These are phyloP conservation scores for Pharus latifolius DNA, from an alignment of 176 grass and related monocot species.

Conservation along the genomic window DNA sequence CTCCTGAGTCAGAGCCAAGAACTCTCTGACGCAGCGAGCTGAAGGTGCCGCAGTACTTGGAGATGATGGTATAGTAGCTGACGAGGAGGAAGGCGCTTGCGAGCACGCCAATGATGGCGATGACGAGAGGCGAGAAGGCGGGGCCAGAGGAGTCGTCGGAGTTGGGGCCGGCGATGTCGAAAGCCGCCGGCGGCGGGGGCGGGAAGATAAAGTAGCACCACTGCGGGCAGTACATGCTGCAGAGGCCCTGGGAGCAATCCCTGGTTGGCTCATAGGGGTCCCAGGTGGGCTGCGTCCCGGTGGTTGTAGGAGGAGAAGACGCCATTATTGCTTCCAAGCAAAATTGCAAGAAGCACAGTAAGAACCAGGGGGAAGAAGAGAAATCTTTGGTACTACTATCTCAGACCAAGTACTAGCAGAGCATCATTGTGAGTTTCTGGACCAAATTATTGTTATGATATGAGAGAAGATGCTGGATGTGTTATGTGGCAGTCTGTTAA, in stretches of 20 bases:
- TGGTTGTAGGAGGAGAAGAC: neutral
- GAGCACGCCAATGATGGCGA: slow-evolving; percentile 95
- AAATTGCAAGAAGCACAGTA: neutral
- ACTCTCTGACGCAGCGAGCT: slow-evolving; percentile 32
- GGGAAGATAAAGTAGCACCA: slow-evolving; percentile 97
- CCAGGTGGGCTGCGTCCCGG: slow-evolving; percentile 51
- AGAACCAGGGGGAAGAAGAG: neutral
- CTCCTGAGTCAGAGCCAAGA: neutral
- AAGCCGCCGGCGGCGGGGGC: slow-evolving; percentile 56
- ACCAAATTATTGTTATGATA: slow-evolving; percentile 19
- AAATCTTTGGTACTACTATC: neutral
- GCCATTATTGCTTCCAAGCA: slow-evolving; percentile 38
- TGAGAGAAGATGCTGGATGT: neutral
- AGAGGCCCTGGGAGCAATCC: slow-evolving; percentile 91
- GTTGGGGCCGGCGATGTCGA: slow-evolving; percentile 35
- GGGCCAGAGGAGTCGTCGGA: slow-evolving; percentile 43
- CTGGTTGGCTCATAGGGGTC: slow-evolving; percentile 58
- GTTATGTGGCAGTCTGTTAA: neutral
- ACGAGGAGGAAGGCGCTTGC: slow-evolving; percentile 80
- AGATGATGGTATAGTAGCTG: slow-evolving; percentile 87
- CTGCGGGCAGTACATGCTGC: slow-evolving; percentile 89
- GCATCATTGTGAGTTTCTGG: slow-evolving; percentile 26
- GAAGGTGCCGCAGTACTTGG: slow-evolving; percentile 78
- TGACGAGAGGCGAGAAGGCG: slow-evolving; percentile 82
- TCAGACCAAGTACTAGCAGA: slow-evolving; percentile 5